Evolutionary conservation across 371 early-diverging fungal genomes (phyloP).

Genomic region (Massospora cicadina): DNA sequence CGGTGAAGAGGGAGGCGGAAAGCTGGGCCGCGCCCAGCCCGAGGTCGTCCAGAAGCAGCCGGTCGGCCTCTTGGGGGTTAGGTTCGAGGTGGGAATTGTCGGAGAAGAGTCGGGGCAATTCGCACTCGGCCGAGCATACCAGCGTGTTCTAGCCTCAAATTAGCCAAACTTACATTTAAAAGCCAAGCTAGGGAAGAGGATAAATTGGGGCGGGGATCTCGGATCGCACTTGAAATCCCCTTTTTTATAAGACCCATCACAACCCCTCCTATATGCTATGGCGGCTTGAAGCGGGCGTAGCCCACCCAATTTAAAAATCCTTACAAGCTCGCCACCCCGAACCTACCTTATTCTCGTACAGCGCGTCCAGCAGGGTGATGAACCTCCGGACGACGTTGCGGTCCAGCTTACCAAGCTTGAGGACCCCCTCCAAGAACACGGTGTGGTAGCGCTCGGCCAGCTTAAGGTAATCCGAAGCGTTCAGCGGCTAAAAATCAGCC

Average conservation of each 20-base stretch:
- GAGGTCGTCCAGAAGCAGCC: conserved; percentile 25
- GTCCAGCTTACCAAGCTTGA: conserved; percentile 52
- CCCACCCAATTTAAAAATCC: no score
- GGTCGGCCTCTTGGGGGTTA: conserved; percentile 21
- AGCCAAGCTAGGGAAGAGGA: no score
- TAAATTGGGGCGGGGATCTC: no score
- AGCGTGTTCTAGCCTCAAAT: conserved; percentile 22
- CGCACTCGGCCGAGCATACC: conserved; percentile 49
- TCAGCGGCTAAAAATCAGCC: conserved; percentile 24
- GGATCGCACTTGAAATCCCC: no score
- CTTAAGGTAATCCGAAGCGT: conserved; percentile 82
- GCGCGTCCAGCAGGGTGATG: conserved; percentile 83
- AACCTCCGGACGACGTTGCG: conserved; percentile 80
- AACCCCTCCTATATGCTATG: no score
- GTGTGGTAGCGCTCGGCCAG: conserved; percentile 49
- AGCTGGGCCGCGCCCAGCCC: conserved; percentile 22
- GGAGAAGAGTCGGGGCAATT: conserved; percentile 45
- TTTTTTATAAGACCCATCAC: no score
- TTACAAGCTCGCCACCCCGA: neutral
- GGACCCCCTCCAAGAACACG: conserved; percentile 67
- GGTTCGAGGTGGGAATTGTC: conserved; percentile 20
- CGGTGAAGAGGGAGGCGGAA: conserved; percentile 34
- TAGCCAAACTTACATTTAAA: conserved; percentile 5
- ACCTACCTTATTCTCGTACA: conserved; percentile 57
- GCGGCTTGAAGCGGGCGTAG: no score